Percentiles rank a stretch among this genome's conserved stretches.
Evolutionary conservation across 2,329 filamentous ascomycete genomes (phyloP).

Genomic region (Scedosporium dehoogii): DNA sequence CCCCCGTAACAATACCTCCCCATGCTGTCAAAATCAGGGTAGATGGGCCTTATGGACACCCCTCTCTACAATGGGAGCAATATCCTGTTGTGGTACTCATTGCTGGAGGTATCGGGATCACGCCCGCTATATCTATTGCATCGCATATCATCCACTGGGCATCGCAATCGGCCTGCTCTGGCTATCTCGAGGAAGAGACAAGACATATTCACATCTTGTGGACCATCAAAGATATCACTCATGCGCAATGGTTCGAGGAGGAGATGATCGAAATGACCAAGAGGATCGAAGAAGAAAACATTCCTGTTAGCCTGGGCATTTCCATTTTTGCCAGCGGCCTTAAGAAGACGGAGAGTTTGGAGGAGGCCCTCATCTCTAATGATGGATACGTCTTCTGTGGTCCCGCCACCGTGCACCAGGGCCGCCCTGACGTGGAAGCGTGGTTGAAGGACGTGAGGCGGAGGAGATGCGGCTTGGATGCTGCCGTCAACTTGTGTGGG

Average conservation of each 20-base stretch:
- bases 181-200: not conserved
- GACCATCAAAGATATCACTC: conserved; percentile 10
- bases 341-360: conserved; percentile 1
- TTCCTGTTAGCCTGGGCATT: conserved; percentile 8
- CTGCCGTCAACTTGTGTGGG: conserved; percentile 11
- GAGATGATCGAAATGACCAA: conserved; percentile 8
- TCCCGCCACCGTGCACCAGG: conserved; percentile 1
- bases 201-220: conserved; percentile 12
- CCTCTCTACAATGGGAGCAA: conserved; percentile 11
- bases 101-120: conserved; percentile 17
- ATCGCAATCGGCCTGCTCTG: not conserved
- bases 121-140: conserved; percentile 15
- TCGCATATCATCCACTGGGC: conserved; percentile 11
- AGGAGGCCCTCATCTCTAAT: not conserved
- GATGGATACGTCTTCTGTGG: not conserved
- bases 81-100: conserved; percentile 13
- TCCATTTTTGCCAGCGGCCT: conserved; percentile 7
- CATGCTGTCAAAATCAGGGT: conserved; percentile 8
- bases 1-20: not conserved
- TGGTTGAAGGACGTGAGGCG: conserved; percentile 8
- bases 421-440: conserved; percentile 9
- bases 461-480: conserved; percentile 5
- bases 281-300: not conserved
- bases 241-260: conserved; percentile 12
- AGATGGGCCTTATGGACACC: conserved; percentile 15